Evolutionary conservation across 129 eudicot genomes (phyloP).

Genomic region (Lonicera japonica): DNA sequence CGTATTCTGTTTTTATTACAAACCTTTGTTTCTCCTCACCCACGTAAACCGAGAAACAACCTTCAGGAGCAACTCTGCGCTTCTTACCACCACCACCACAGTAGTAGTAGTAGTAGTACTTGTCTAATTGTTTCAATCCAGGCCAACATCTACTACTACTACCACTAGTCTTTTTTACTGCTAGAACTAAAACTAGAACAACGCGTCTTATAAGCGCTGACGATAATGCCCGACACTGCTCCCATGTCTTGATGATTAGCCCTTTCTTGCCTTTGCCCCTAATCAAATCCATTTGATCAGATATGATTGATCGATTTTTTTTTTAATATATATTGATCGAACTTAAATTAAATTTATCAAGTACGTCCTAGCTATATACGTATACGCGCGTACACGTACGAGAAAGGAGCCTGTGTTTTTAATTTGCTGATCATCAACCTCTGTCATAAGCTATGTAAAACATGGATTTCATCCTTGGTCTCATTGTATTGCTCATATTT

Average conservation of each 20-base stretch:
- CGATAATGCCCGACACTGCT: conserved; percentile 33
- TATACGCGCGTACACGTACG: too few relatives aligned
- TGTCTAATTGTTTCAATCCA: not conserved
- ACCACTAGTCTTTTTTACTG: too few relatives aligned
- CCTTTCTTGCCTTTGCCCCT: conserved; percentile 34
- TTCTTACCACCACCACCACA: too few relatives aligned
- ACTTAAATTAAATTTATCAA: too few relatives aligned
- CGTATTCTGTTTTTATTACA: conserved; percentile 48
- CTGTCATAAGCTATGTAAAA: conserved; percentile 47
- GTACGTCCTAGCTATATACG: too few relatives aligned
- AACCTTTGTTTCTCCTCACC: conserved; percentile 65
- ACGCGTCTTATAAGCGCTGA: too few relatives aligned
- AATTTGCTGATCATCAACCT: conserved; percentile 44
- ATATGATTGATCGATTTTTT: too few relatives aligned
- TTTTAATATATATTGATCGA: too few relatives aligned
- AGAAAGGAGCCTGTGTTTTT: too few relatives aligned
- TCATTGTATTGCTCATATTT: conserved; percentile 34
- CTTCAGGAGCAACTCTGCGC: conserved; percentile 32
- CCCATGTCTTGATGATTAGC: conserved; percentile 54
- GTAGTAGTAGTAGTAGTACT: too few relatives aligned
- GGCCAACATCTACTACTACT: too few relatives aligned
- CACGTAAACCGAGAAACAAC: conserved; percentile 74
- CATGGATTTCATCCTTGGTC: conserved; percentile 36
- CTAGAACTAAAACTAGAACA: too few relatives aligned
- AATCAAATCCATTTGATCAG: conserved; percentile 21